Base-by-base conservation (phyloP, 2,329 filamentous ascomycete species). In the Triangularia setosa region DNA sequence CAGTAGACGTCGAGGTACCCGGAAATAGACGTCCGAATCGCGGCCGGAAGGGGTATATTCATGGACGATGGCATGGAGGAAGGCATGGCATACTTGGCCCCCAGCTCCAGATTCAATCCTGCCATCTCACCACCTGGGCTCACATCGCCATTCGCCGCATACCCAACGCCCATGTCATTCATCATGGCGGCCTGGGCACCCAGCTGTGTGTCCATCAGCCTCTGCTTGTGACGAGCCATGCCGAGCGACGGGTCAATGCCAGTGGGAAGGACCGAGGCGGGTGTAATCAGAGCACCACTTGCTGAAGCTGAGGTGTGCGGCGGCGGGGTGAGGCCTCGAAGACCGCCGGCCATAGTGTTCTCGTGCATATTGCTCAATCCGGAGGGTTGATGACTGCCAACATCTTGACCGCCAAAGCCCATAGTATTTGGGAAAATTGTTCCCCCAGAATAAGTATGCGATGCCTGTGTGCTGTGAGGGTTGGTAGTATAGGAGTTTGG, bases 1-100 rank as follows among this genome's bases (percentile, higher is more conserved):
- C 84, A 86, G 73, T 85, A 86, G 35, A 81, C 74, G 24, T 82
- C 76, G 65, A 86, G 75, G 67, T 85, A 85, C 52, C 72, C 71
- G 52, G 84, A 82, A 55, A 85, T 78, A 48, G 78, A 77, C 58
- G 76, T 78, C 65, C 76, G 77, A 54, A 77, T 74, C 57, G 75
- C 68, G 63, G 73, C 66, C 64, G 74, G 72, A 66, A 80, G 71
- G 55, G 72, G 71, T 57, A 76, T 75, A 30, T 74, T 72, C 65
- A 77, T 75, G 7, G 69, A 55, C 6, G 63, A 33, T 7, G 25
- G 16, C 8, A 61, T 62, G 14, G 21, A n/a, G 9, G 61, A 62
- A 16, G 60, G 44, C 63, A 69, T 63, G 18, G 67, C 67, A 58
- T 69, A 71, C 8, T 68, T 68, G 21, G 64, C 64, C 4, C 61